Evolutionary conservation across 768 basidiomycete species (phyloP).

Genomic region (Kockovaella imperatae): DNA sequence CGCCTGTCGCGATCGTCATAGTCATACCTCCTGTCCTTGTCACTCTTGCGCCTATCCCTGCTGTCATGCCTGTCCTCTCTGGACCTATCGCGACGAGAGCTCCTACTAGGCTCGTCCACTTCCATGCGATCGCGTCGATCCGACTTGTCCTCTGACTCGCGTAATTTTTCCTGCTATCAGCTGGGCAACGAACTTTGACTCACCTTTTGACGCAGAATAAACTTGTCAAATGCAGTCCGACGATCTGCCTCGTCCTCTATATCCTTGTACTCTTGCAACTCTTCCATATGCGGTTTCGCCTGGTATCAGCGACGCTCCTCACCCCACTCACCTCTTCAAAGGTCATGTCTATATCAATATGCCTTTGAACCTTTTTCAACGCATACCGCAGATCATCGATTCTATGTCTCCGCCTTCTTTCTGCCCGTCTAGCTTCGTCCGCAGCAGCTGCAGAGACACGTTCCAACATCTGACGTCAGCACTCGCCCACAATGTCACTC

Average conservation of each 20-base stretch:
- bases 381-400: slow-evolving; percentile 96
- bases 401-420: slow-evolving; percentile 73
- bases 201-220: slow-evolving; percentile 83
- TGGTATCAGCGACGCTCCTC: slow-evolving; percentile 40
- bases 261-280: slow-evolving; percentile 77
- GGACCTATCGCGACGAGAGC: too few species aligned
- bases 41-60: too few species aligned
- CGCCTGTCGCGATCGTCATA: too few species aligned
- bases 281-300: slow-evolving; percentile 67
- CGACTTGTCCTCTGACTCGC: slow-evolving; percentile 46
- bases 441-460: slow-evolving; percentile 64
- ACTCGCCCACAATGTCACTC: slow-evolving; percentile 1
- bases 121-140: slow-evolving; percentile 11
- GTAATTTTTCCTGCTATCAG: slow-evolving; percentile 59
- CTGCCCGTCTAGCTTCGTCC: slow-evolving; percentile 69
- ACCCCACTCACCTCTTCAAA: slow-evolving; percentile 68
- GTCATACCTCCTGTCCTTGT: too few species aligned
- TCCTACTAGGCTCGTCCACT: too few species aligned
- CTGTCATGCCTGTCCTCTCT: too few species aligned
- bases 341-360: slow-evolving; percentile 62
- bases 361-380: slow-evolving; percentile 75
- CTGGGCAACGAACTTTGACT: slow-evolving; percentile 5
- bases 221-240: slow-evolving; percentile 75
- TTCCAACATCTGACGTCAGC: slow-evolving; percentile 58
- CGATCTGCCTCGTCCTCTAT: slow-evolving; percentile 78